A percentile compares a stretch with the other conserved stretches of the same genome.
These are phyloP conservation scores for Ormosia emarginata DNA, from an alignment of 306 rosid species.

Conservation along the genomic window DNA sequence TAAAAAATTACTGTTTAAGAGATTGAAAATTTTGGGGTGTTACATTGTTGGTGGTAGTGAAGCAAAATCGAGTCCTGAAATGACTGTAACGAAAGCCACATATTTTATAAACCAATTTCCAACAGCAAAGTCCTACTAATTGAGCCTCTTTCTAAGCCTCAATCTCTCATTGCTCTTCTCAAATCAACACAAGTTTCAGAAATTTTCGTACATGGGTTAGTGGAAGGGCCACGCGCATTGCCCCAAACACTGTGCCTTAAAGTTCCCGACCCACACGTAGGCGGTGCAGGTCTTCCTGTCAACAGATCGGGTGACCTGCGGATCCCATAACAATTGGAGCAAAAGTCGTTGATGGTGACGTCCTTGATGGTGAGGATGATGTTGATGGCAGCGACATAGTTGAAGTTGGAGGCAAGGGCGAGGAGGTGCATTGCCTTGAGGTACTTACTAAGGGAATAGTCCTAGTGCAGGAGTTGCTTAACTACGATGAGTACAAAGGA, in stretches of 20 bases:
- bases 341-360: constrained; percentile 66
- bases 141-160: too few relatives aligned
- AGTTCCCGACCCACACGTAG: constrained; percentile 76
- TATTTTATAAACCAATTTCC: too few relatives aligned
- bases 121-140: too few relatives aligned
- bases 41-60: too few relatives aligned
- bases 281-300: constrained; percentile 38
- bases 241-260: constrained; percentile 80
- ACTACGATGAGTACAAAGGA: constrained; percentile 55
- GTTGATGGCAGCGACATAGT: constrained; percentile 41
- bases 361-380: constrained; percentile 61
- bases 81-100: too few relatives aligned
- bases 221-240: constrained; percentile 91
- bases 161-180: too few relatives aligned
- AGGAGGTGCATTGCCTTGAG: constrained; percentile 33
- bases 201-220: constrained; percentile 76
- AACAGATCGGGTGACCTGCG: constrained; percentile 40
- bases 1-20: too few relatives aligned
- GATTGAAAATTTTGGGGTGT: too few relatives aligned
- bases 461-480: constrained; percentile 48
- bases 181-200: too few relatives aligned
- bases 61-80: too few relatives aligned
- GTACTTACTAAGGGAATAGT: constrained; percentile 58
- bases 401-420: constrained; percentile 40
- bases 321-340: constrained; percentile 60